These are phyloP conservation scores for Borealophlyctis nickersoniae DNA, from an alignment of 192 early-diverging fungal species.

Conservation along the genomic window DNA sequence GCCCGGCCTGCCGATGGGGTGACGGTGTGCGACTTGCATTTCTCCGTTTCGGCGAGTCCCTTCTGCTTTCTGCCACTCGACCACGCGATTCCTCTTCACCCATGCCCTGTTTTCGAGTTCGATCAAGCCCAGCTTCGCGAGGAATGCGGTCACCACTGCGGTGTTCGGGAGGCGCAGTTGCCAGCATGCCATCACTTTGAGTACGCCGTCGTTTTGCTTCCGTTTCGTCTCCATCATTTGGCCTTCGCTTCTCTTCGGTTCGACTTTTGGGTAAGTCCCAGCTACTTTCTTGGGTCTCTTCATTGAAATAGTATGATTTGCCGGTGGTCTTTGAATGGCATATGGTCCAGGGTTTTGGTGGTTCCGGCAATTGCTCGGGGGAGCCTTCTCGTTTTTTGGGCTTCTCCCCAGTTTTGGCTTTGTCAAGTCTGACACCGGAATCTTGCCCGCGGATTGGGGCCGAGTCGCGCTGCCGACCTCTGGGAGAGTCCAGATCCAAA, in stretches of 20 bases:
- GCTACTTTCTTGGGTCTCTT: background rate
- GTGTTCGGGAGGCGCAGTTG: background rate
- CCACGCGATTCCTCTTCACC: background rate
- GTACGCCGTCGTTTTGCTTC: background rate
- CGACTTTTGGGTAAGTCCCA: background rate
- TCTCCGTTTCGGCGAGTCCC: no score
- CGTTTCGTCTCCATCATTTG: background rate
- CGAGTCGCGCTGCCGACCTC: no score
- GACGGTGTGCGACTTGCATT: no score
- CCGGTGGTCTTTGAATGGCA: background rate
- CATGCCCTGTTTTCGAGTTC: background rate
- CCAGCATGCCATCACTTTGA: background rate
- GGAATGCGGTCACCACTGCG: background rate
- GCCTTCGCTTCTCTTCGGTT: background rate
- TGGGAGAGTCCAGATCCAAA: no score
- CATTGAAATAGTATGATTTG: background rate
- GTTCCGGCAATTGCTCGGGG: no score
- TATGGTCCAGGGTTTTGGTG: background rate
- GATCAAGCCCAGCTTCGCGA: background rate
- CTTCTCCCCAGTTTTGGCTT: no score
- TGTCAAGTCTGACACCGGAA: no score
- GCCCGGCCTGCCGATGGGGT: no score
- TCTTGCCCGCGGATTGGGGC: no score
- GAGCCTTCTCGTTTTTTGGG: no score
- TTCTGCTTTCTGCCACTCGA: no score